Evolutionary conservation across 164 flowering plant species (phyloP).

Genomic region (Dillenia suffruticosa): DNA sequence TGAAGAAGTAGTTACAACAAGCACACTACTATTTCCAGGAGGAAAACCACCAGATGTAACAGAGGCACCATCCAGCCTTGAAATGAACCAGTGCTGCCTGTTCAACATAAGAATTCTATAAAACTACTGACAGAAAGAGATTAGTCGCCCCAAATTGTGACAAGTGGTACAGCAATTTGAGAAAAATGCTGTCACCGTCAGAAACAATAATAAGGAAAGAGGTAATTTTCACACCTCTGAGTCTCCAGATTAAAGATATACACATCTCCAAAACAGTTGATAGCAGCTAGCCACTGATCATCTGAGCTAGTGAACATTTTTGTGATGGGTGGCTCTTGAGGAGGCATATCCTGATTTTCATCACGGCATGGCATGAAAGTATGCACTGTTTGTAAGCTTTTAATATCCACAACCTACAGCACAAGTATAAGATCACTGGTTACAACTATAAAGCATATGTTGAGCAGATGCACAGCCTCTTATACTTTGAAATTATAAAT

Average conservation of each 20-base stretch:
- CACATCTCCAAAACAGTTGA: conserved; percentile 89
- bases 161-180: not conserved
- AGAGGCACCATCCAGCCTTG: conserved; percentile 88
- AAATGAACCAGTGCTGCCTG: conserved; percentile 99
- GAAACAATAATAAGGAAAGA: not conserved
- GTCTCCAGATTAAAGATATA: conserved; percentile 79
- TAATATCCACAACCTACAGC: conserved; percentile 66
- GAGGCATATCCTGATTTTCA: conserved; percentile 42
- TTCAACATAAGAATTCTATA: conserved; percentile 1
- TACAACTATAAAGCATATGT: no score
- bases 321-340: conserved; percentile 88
- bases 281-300: conserved; percentile 91
- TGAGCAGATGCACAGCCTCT: no score
- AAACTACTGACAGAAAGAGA: not conserved
- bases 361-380: conserved; percentile 64
- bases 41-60: conserved; percentile 93
- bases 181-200: conserved; percentile 1
- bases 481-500: no score
- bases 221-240: conserved; percentile 45
- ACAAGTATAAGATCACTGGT: not conserved
- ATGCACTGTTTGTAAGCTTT: conserved; percentile 37
- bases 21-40: conserved; percentile 67
- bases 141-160: not conserved
- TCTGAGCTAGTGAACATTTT: conserved; percentile 73
- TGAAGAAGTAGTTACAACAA: conserved; percentile 73